phyloP scores from a whole-genome alignment of 2,329 filamentous ascomycete species.

The Colletotrichum nymphaeae region DNA sequence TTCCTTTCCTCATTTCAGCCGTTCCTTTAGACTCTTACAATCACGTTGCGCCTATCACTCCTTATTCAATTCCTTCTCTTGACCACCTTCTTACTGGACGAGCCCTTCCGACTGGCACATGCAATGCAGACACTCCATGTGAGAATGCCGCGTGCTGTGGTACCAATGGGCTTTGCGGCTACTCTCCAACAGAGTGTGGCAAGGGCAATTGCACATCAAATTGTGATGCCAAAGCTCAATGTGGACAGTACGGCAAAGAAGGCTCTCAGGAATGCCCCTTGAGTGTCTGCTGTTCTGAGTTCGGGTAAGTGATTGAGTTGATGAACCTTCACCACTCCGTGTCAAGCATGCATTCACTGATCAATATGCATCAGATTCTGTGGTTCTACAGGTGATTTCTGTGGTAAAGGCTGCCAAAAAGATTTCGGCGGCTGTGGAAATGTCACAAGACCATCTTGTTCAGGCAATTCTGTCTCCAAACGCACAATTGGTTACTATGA shows the following conservation, averaged over 20 bases:
- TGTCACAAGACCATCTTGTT: not conserved
- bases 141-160: constrained; percentile 39
- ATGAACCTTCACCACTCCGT: not conserved
- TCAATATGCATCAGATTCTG: constrained; percentile 38
- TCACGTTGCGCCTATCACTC: not conserved
- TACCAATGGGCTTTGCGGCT: constrained; percentile 2
- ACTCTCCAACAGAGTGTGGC: not conserved
- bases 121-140: constrained; percentile 35
- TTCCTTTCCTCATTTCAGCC: not conserved
- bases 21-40: not conserved
- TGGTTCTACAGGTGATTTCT: constrained; percentile 14
- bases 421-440: constrained; percentile 4
- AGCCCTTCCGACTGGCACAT: constrained; percentile 9
- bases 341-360: not conserved
- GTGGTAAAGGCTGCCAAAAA: constrained; percentile 7
- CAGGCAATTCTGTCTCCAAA: constrained; percentile 12
- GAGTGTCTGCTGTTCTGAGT: constrained; percentile 44
- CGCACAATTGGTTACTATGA: constrained; percentile 47
- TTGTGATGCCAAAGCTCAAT: constrained; percentile 50
- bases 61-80: not conserved
- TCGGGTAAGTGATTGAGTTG: constrained; percentile 38
- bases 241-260: constrained; percentile 43
- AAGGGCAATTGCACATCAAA: constrained; percentile 41
- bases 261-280: constrained; percentile 42
- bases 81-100: not conserved